Percentiles rank a stretch among this genome's conserved stretches.
phyloP scores from a whole-genome alignment of 2,329 filamentous ascomycete species.

The Ophiostoma novo-ulmi region DNA sequence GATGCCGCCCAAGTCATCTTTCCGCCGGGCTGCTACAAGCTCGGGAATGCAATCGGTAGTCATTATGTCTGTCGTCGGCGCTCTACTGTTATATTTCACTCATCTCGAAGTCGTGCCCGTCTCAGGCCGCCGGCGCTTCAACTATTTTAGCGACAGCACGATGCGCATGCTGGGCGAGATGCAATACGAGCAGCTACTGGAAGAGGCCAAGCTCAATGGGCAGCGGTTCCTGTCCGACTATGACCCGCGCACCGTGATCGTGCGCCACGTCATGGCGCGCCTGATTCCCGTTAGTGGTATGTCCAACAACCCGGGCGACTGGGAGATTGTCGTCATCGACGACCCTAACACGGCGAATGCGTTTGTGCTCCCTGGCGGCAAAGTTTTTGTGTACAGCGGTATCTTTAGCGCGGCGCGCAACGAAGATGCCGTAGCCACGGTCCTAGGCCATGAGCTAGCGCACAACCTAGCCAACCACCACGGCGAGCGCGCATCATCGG shows the following conservation, averaged over 20 bases:
- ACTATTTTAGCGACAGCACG: conserved; percentile 53
- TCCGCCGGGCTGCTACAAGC: conserved; percentile 21
- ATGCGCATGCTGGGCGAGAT: conserved; percentile 51
- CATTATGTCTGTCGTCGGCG: conserved; percentile 40
- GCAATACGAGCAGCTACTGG: conserved; percentile 54
- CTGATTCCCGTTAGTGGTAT: conserved; percentile 64
- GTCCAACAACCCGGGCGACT: conserved; percentile 45
- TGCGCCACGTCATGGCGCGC: conserved; percentile 59
- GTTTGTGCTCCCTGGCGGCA: conserved; percentile 72
- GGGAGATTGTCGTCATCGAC: conserved; percentile 74
- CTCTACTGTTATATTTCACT: conserved; percentile 56
- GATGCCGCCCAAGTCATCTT: conserved; percentile 22
- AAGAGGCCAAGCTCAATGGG: conserved; percentile 48
- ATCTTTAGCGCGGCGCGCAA: conserved; percentile 61
- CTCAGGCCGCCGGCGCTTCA: conserved; percentile 67
- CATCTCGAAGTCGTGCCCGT: conserved; percentile 70
- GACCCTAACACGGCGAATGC: conserved; percentile 62
- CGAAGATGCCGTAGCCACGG: conserved; percentile 67
- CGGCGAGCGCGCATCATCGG: conserved; percentile 56
- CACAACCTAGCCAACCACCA: conserved; percentile 67
- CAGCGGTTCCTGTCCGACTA: conserved; percentile 53
- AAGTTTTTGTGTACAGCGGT: conserved; percentile 74
- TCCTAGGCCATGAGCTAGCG: conserved; percentile 74
- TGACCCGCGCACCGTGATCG: conserved; percentile 53
- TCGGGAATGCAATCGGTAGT: conserved; percentile 40